These are phyloP conservation scores for Verruconis gallopava DNA, from an alignment of 2,329 filamentous ascomycete genomes.

Conservation along the genomic window DNA sequence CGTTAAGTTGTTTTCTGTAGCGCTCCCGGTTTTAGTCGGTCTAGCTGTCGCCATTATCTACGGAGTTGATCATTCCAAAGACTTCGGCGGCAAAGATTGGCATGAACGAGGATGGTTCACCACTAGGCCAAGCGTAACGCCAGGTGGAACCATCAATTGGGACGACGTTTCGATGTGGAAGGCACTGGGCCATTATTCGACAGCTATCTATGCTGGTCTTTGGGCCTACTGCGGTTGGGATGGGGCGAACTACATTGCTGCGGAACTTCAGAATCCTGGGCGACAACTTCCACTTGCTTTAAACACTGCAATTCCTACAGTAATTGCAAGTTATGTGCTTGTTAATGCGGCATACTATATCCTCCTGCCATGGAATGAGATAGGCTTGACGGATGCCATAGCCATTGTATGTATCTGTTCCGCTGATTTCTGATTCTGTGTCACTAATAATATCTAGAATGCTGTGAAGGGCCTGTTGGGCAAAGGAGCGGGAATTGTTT, in stretches of 20 bases:
- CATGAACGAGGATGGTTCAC: slow-evolving; percentile 42
- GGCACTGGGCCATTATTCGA: slow-evolving; percentile 45
- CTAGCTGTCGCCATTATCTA: slow-evolving; percentile 21
- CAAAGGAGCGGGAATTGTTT: slow-evolving; percentile 37
- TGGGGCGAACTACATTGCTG: slow-evolving; percentile 34
- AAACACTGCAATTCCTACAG: slow-evolving; percentile 47
- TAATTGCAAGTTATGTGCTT: slow-evolving; percentile 45
- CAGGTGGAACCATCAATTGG: slow-evolving; percentile 25
- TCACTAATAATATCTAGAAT: slow-evolving; percentile 38
- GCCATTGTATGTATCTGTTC: slow-evolving; percentile 39
- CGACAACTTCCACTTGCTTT: slow-evolving; percentile 44
- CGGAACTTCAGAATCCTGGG: slow-evolving; percentile 23
- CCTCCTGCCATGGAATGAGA: slow-evolving; percentile 45
- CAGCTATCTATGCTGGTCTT: slow-evolving; percentile 47
- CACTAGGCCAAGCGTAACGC: slow-evolving; percentile 36
- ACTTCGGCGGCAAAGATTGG: slow-evolving; percentile 23
- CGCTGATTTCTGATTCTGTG: slow-evolving; percentile 12
- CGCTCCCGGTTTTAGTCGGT: slow-evolving; percentile 20
- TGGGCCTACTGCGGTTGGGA: slow-evolving; percentile 58
- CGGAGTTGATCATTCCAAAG: slow-evolving; percentile 17
- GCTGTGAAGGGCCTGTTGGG: slow-evolving; percentile 38
- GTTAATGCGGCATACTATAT: slow-evolving; percentile 52
- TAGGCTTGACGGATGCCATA: slow-evolving; percentile 48
- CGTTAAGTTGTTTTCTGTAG: slow-evolving; percentile 24
- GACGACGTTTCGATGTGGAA: slow-evolving; percentile 40